A percentile compares a stretch with the other conserved stretches of the same genome.
These are phyloP conservation scores for Hypoxylon sp. DNA, from an alignment of 2,329 filamentous ascomycete genomes.

Conservation along the genomic window DNA sequence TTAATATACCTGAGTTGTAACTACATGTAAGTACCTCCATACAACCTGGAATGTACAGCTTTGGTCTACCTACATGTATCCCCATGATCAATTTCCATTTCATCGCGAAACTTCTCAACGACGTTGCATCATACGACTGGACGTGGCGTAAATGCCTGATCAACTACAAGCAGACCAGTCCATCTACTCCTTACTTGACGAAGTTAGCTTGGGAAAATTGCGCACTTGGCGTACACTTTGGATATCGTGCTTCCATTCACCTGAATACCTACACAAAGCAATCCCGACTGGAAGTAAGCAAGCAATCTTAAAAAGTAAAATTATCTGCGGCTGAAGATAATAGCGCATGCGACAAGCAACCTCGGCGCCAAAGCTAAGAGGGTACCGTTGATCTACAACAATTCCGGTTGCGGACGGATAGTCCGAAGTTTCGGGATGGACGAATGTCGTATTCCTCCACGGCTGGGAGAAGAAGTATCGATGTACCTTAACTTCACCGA, in stretches of 20 bases:
- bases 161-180: constrained; percentile 7
- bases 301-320: neutral
- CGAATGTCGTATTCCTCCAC: constrained; percentile 28
- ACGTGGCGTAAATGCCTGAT: constrained; percentile 8
- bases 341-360: constrained; percentile 11
- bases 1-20: neutral
- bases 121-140: constrained; percentile 36
- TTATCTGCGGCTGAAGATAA: constrained; percentile 16
- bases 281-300: no score
- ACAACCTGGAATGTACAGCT: neutral
- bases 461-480: constrained; percentile 7
- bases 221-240: neutral
- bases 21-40: neutral
- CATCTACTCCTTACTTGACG: neutral
- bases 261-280: neutral
- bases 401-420: constrained; percentile 41
- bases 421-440: constrained; percentile 37
- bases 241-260: neutral
- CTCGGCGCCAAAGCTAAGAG: constrained; percentile 10
- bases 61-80: neutral
- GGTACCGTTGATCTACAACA: constrained; percentile 12
- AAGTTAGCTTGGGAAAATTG: neutral
- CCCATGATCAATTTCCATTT: constrained; percentile 15
- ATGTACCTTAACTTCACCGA: constrained; percentile 18
- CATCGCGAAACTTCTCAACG: constrained; percentile 22